These are phyloP conservation scores for Gossypium stocksii DNA, from an alignment of 345 rosid species.

Conservation along the genomic window DNA sequence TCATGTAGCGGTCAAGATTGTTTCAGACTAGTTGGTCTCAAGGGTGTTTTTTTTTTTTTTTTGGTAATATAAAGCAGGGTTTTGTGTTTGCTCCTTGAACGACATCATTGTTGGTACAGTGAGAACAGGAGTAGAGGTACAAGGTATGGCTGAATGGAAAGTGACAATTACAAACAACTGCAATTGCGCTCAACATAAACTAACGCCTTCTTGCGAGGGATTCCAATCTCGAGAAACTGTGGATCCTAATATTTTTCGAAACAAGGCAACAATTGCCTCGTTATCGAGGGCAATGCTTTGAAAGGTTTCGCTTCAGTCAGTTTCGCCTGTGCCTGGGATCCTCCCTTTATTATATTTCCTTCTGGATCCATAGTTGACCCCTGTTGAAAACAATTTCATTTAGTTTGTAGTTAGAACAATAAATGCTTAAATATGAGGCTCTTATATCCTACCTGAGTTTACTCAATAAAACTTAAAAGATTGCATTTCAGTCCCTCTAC, in stretches of 20 bases:
- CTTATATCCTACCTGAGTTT: background rate
- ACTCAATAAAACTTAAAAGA: no score
- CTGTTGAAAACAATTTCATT: background rate
- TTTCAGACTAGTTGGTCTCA: background rate
- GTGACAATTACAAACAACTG: conserved; percentile 1
- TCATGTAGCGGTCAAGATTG: no score
- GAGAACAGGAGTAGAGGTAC: background rate
- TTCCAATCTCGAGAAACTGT: background rate
- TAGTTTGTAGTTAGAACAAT: background rate
- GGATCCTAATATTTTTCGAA: background rate
- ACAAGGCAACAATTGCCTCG: background rate
- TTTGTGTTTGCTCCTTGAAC: conserved; percentile 3
- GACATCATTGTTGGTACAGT: background rate
- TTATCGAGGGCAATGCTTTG: background rate
- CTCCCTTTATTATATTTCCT: background rate
- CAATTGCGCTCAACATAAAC: background rate
- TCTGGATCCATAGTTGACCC: background rate
- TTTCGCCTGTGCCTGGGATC: background rate
- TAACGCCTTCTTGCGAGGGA: background rate
- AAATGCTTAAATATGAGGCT: background rate
- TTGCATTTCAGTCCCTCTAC: no score
- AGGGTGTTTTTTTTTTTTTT: background rate
- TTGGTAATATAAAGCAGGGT: background rate
- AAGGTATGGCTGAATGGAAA: background rate
- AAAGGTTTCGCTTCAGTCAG: background rate